Conservation (phyloP, 2,329 filamentous ascomycete genomes). For the Colletotrichum nymphaeae region DNA sequence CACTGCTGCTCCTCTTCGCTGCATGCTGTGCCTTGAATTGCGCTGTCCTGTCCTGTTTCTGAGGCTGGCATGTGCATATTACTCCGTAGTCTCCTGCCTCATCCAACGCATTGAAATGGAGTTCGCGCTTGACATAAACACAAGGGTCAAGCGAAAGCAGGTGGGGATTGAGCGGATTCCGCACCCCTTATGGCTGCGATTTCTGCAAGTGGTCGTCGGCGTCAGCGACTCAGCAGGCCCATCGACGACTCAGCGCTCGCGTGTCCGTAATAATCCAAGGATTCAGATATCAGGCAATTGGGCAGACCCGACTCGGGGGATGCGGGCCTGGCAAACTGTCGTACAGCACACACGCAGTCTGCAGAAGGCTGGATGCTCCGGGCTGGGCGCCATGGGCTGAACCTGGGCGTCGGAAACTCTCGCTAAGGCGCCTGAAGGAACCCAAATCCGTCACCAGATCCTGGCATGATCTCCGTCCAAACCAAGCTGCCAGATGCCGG, state of each 20-base stretch:
- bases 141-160: slow-evolving; percentile 3
- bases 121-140: neutral
- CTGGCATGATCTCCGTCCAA: slow-evolving; percentile 33
- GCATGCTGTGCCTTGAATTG: slow-evolving; percentile 8
- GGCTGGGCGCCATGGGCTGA: slow-evolving; percentile 20
- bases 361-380: neutral
- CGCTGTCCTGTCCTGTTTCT: slow-evolving; percentile 8
- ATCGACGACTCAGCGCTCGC: slow-evolving; percentile 18
- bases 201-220: slow-evolving; percentile 6
- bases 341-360: neutral
- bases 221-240: slow-evolving; percentile 24
- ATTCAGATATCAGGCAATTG: neutral
- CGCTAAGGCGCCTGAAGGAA: slow-evolving; percentile 30
- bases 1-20: slow-evolving; percentile 14
- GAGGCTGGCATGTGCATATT: slow-evolving; percentile 6
- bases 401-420: slow-evolving; percentile 34
- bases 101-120: slow-evolving; percentile 19
- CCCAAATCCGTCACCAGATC: slow-evolving; percentile 33
- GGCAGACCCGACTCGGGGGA: neutral
- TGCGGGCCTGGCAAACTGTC: neutral
- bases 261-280: neutral
- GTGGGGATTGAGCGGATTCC: slow-evolving; percentile 21
- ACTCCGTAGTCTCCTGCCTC: neutral
- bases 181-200: neutral
- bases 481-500: slow-evolving; percentile 30